Base-by-base conservation (phyloP, 2,329 filamentous ascomycete species). In the Talaromyces sp. region DNA sequence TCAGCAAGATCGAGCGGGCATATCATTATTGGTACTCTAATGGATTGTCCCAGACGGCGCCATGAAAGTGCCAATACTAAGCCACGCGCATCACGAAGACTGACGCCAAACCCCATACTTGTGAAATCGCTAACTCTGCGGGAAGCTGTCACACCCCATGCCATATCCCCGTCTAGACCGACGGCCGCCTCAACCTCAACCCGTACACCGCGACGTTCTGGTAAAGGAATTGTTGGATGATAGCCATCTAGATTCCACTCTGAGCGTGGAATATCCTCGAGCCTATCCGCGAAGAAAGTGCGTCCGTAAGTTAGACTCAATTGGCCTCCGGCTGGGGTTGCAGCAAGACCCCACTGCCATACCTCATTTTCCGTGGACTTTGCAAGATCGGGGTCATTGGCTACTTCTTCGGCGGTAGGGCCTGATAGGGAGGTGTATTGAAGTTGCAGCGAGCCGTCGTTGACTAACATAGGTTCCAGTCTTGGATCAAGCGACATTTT, bases 171-270 rank as follows among this genome's bases (percentile, higher is more conserved):
- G 41, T 76, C 71, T 1, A 71, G 37, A 5, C 62, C 66, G 35
- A 79, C 57, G 13, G 70, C 71, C 22, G 69, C 72, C 3, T 67
- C 65, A 22, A 80, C 60, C 37, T 78, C 76, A 7, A 80, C 58
- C 35, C 76, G 73, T 5, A 80, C 70, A 10, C 74, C 72, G 13
- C 76, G 74, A 6, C 70, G 70, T 49, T 72, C 72, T 19, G 69
- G 70, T 54, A 70, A 70, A 52, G 67, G 68, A 24, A 73, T 69
- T 45, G 75, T 67, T 3, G 76, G 72, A 62, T 74, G 73, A 66
- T 80, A 75, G 5, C 76, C 78, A 50, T 79, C 78, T 6, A 74
- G 72, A 60, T 72, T 80, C 78, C 78, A 80, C 69, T 79, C 76
- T 3, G 77, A 77, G 45, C 71, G 75, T 6, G 72, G 67, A 16